phyloP scores from a whole-genome alignment of 2,329 filamentous ascomycete species.

The Colletotrichum abscissum region DNA sequence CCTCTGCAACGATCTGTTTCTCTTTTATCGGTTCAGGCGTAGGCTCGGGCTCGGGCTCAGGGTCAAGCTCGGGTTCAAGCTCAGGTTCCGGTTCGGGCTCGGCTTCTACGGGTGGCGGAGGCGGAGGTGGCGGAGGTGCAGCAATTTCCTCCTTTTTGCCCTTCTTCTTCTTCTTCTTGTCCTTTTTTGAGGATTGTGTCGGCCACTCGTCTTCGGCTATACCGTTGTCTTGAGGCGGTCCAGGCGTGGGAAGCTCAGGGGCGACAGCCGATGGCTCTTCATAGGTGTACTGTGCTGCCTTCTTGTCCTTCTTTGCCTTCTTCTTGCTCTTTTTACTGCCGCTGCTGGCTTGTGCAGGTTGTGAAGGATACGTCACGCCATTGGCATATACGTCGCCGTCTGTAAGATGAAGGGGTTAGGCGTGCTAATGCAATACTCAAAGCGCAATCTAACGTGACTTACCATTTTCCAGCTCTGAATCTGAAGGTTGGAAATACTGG shows the following conservation, averaged over 20 bases:
- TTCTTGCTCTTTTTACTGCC: conserved; percentile 36
- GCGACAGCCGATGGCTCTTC: background rate
- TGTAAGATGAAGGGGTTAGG: conserved; percentile 1
- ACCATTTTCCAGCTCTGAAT: conserved; percentile 48
- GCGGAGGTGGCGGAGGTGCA: background rate
- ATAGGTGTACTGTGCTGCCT: conserved; percentile 2
- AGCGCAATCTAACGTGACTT: background rate
- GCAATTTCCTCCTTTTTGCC: conserved; percentile 11
- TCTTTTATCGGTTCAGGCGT: conserved; percentile 9
- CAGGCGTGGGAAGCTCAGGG: conserved; percentile 14
- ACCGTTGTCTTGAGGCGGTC: conserved; percentile 5
- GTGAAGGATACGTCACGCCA: conserved; percentile 22
- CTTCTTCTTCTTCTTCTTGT: conserved; percentile 36
- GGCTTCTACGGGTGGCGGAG: conserved; percentile 10
- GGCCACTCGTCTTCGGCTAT: conserved; percentile 31
- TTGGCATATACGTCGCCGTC: conserved; percentile 31
- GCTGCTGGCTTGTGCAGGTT: conserved; percentile 8
- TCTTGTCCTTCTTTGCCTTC: conserved; percentile 37
- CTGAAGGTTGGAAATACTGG: conserved; percentile 51
- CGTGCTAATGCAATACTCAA: background rate
- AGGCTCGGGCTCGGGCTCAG: background rate
- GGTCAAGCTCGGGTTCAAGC: conserved; percentile 1
- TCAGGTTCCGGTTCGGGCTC: conserved; percentile 5
- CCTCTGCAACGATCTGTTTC: background rate
- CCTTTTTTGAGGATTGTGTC: conserved; percentile 24